Percentiles rank a stretch among this genome's conserved stretches.
phyloP scores from a whole-genome alignment of 495 filamentous ascomycete species.

The Lineolata rhizophorae region DNA sequence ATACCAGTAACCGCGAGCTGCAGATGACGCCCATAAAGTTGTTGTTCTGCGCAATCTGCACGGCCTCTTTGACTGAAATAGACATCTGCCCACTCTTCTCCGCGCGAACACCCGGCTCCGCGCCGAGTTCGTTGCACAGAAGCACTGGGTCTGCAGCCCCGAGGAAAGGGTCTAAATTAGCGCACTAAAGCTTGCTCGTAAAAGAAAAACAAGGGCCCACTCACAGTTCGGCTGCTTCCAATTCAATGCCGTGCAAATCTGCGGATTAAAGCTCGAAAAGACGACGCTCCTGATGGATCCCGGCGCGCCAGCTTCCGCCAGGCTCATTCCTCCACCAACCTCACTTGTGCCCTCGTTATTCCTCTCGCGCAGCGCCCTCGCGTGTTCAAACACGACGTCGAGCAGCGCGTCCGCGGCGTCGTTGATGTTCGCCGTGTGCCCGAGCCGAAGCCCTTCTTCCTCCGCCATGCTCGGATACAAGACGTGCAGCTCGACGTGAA shows the following conservation, averaged over 20 bases:
- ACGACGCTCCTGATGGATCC: constrained; percentile 57
- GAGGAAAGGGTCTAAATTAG: constrained; percentile 1
- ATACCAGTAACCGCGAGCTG: constrained; percentile 61
- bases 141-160: constrained; percentile 56
- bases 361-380: constrained; percentile 43
- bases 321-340: no score
- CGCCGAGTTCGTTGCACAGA: constrained; percentile 75
- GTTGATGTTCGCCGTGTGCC: constrained; percentile 66
- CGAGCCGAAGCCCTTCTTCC: constrained; percentile 40
- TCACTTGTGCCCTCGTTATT: constrained; percentile 33
- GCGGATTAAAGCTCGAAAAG: constrained; percentile 76
- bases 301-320: constrained; percentile 5
- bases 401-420: constrained; percentile 65
- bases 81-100: constrained; percentile 44
- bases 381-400: constrained; percentile 75
- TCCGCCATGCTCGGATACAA: constrained; percentile 58
- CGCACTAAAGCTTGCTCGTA: not conserved
- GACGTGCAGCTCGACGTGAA: constrained; percentile 74
- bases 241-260: constrained; percentile 78
- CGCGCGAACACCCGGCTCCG: constrained; percentile 8
- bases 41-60: constrained; percentile 79
- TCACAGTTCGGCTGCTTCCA: constrained; percentile 98
- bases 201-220: constrained; percentile 13
- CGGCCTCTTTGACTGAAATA: constrained; percentile 82
- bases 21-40: constrained; percentile 97